Base-by-base conservation (phyloP, 768 basidiomycete genomes). In the Naematelia aurantialba region DNA sequence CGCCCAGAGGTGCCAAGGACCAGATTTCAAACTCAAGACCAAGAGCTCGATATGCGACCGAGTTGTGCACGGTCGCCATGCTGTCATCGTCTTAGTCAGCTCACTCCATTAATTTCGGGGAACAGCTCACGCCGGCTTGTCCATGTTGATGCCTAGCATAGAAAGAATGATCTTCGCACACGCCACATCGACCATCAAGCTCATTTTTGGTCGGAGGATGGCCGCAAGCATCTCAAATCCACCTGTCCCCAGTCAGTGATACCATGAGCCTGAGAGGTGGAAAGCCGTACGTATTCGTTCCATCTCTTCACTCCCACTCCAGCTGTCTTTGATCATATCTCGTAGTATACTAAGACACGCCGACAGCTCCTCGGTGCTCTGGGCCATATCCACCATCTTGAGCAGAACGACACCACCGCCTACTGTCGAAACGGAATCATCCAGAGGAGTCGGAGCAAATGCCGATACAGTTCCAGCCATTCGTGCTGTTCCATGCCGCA, bases 221-320 rank as follows among this genome's bases (percentile, higher is more conserved):
- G 83, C 84, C 0, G 85, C 85, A 2, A 97, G 81, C 34, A 91
- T 85, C 54, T 94, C 92, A 67, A 93, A 97, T 10, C 91, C 92
- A 55, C 86, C 90, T 91, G 65, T 2, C 27, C 17, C 1, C 14
- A 29, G 17, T 58, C 53, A 62, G 44, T 3, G 8, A 10, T 52
- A 50, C 14, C 26, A 52, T 39, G 34, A 17, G 17, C 8, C 34
- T 39, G 34, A 17, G 34, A 39, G 17, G 34, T 17, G 17, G 8
- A 17, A 39, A 39, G 34, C 17, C 34, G 68, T 66, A 91, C 91
- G 85, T 55, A 91, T 78, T 30, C 87, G 81, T 71, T 94, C 92
- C 87, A 93, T 91, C 66, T 96, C 93, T 71, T 93, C 92, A 31
- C 89, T 92, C 68, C 90, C 91, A 68, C 89, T 84, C 93, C 93